These are phyloP conservation scores for Phaeosphaeria sp. DNA, from an alignment of 2,329 filamentous ascomycete species.

Conservation along the genomic window DNA sequence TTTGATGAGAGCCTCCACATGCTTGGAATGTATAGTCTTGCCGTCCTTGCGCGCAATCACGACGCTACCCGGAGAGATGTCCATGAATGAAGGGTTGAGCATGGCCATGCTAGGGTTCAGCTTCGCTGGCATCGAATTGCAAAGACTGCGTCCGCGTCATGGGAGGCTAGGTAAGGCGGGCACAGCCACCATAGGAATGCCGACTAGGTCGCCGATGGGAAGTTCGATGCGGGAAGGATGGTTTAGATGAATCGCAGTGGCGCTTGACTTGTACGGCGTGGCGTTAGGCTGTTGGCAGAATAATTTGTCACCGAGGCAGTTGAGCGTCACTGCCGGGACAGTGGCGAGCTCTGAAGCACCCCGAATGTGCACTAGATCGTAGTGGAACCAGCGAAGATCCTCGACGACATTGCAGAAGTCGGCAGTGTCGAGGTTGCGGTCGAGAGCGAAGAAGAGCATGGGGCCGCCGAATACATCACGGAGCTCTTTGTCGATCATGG, in stretches of 20 bases:
- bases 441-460: neutral
- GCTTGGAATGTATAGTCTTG: too few relatives aligned
- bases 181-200: neutral
- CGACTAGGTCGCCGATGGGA: neutral
- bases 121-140: too few relatives aligned
- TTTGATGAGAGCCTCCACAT: too few relatives aligned
- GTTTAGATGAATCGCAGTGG: neutral
- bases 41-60: too few relatives aligned
- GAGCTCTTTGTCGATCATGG: neutral
- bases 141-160: neutral
- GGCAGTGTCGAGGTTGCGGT: neutral
- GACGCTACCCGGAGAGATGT: too few relatives aligned
- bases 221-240: neutral
- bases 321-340: neutral
- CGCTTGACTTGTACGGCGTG: neutral
- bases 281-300: neutral
- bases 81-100: too few relatives aligned
- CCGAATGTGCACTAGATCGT: neutral
- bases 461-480: neutral
- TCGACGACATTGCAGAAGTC: constrained; percentile 14
- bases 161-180: neutral
- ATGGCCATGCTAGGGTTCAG: too few relatives aligned
- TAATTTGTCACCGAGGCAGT: neutral
- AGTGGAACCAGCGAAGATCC: neutral
- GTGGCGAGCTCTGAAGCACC: neutral